These are phyloP conservation scores for Trifolium subterraneum DNA, from an alignment of 306 rosid genomes.

Conservation along the genomic window DNA sequence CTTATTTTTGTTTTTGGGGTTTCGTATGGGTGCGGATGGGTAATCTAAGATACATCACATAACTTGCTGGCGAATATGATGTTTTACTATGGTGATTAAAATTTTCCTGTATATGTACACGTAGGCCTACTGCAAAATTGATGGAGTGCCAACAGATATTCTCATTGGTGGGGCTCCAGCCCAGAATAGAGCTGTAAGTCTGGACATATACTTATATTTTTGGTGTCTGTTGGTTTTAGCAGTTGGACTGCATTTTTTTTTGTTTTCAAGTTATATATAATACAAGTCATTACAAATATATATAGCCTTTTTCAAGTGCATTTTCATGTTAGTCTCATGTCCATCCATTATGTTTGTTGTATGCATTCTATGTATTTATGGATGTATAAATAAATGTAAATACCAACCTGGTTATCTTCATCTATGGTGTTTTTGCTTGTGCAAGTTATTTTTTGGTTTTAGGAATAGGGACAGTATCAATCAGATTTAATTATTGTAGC, in stretches of 20 bases:
- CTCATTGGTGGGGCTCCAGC: conserved; percentile 66
- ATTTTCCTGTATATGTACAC: conserved; percentile 1
- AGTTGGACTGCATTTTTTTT: background rate
- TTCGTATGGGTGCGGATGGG: background rate
- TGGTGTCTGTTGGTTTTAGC: background rate
- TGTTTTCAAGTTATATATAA: background rate
- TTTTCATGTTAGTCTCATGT: background rate
- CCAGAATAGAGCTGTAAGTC: conserved; percentile 97
- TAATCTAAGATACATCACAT: background rate
- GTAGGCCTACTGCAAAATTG: conserved; percentile 91
- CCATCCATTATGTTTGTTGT: background rate
- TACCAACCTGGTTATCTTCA: background rate
- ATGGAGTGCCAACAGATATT: conserved; percentile 77
- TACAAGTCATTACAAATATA: conserved; percentile 2
- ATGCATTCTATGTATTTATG: conserved; percentile 5
- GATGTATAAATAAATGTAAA: background rate
- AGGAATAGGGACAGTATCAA: background rate
- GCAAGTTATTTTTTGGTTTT: background rate
- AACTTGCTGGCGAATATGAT: conserved; percentile 16
- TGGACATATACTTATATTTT: conserved; percentile 2
- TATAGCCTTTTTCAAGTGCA: background rate
- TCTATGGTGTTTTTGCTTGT: conserved; percentile 2
- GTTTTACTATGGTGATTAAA: conserved; percentile 25
- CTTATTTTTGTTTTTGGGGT: conserved; percentile 1
- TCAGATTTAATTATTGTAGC: background rate